phyloP scores from a whole-genome alignment of 306 rosid species.

The Albizia julibrissin region DNA sequence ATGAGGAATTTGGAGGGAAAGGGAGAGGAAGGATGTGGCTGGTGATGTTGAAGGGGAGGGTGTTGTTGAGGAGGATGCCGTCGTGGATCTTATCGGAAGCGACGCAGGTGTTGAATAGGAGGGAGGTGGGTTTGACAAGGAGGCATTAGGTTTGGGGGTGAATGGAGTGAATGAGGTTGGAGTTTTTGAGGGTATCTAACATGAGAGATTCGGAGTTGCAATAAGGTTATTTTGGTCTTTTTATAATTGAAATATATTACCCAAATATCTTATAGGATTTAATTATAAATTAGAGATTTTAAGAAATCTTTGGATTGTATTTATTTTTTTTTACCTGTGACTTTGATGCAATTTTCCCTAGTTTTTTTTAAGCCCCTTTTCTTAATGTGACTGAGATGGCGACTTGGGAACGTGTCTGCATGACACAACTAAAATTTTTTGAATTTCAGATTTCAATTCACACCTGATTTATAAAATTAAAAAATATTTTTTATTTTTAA shows the following conservation, averaged over 20 bases:
- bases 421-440: not conserved
- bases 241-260: too few relatives aligned
- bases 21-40: constrained; percentile 48
- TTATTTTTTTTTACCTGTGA: too few relatives aligned
- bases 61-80: constrained; percentile 57
- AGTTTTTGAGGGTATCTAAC: constrained; percentile 66
- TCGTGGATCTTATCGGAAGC: constrained; percentile 55
- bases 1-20: constrained; percentile 53
- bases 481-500: not conserved
- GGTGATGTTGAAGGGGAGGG: constrained; percentile 83
- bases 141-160: constrained; percentile 55
- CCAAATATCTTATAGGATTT: too few relatives aligned
- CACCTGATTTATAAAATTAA: not conserved
- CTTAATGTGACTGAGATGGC: constrained; percentile 39
- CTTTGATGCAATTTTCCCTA: too few relatives aligned
- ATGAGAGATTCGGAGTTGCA: constrained; percentile 49
- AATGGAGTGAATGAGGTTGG: constrained; percentile 65
- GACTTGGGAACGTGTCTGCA: constrained; percentile 43
- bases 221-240: too few relatives aligned
- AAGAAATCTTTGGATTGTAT: too few relatives aligned
- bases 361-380: not conserved
- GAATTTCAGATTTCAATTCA: not conserved
- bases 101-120: constrained; percentile 56
- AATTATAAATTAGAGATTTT: too few relatives aligned
- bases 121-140: constrained; percentile 54